These are phyloP conservation scores for Mollisiaceae sp. DNA, from an alignment of 2,329 filamentous ascomycete species.

Conservation along the genomic window DNA sequence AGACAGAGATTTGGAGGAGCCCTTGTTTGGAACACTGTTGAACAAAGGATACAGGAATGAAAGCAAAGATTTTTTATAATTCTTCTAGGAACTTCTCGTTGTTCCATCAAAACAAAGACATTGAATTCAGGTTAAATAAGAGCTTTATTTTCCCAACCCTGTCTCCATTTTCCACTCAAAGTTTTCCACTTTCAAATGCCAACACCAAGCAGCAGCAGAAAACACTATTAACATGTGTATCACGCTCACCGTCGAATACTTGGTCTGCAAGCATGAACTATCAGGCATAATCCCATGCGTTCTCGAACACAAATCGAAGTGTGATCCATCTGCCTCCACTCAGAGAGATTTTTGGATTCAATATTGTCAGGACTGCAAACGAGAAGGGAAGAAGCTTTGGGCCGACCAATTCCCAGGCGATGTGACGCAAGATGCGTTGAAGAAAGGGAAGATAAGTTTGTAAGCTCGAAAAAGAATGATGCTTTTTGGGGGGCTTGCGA, in stretches of 20 bases:
- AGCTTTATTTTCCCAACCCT: neutral
- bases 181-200: neutral
- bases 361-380: neutral
- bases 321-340: neutral
- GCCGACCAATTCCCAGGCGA: neutral
- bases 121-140: neutral
- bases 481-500: neutral
- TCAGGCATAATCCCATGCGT: neutral
- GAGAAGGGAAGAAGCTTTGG: neutral
- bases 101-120: neutral
- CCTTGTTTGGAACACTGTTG: neutral
- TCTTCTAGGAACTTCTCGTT: neutral
- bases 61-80: neutral
- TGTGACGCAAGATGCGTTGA: neutral
- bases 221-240: neutral
- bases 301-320: neutral
- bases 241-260: neutral
- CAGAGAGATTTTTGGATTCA: neutral
- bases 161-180: neutral
- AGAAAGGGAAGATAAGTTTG: neutral
- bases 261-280: neutral
- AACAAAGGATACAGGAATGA: neutral
- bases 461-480: neutral
- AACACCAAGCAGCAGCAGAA: neutral
- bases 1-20: neutral